Conservation (phyloP, 768 basidiomycete genomes). For the Pulveroboletus ravenelii region DNA sequence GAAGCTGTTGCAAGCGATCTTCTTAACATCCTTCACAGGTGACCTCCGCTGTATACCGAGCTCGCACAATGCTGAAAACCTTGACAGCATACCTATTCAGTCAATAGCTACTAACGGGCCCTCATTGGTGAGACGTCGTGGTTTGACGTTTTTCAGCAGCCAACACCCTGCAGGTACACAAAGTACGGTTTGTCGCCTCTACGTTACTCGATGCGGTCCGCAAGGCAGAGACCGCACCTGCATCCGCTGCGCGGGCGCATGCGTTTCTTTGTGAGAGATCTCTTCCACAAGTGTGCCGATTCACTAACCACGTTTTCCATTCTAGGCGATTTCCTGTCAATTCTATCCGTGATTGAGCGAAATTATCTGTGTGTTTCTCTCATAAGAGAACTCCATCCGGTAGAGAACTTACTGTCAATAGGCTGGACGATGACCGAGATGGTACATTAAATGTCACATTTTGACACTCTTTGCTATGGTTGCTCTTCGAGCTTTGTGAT, state of each 20-base stretch:
- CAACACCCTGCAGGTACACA: constrained; percentile 58
- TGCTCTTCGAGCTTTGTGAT: background rate
- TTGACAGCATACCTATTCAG: constrained; percentile 78
- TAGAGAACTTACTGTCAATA: constrained; percentile 35
- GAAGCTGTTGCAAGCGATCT: constrained; percentile 86
- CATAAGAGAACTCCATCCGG: background rate
- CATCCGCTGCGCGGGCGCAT: constrained; percentile 78
- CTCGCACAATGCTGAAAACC: constrained; percentile 2
- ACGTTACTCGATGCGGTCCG: constrained; percentile 81
- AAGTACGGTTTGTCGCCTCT: constrained; percentile 91
- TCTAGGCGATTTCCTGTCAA: constrained; percentile 87
- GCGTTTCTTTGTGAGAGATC: constrained; percentile 69
- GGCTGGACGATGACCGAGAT: constrained; percentile 40
- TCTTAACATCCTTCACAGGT: constrained; percentile 81
- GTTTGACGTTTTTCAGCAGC: background rate
- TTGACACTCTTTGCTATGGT: background rate
- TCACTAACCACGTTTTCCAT: background rate
- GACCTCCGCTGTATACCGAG: constrained; percentile 8
- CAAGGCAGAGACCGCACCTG: constrained; percentile 75
- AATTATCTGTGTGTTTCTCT: constrained; percentile 67
- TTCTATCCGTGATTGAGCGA: constrained; percentile 86
- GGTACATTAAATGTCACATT: constrained; percentile 42
- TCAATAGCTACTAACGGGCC: constrained; percentile 88
- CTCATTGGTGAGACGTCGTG: constrained; percentile 49
- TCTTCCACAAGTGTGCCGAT: background rate